These are phyloP conservation scores for Thraustotheca clavata DNA, from an alignment of 352 stramenopile species.

Conservation along the genomic window DNA sequence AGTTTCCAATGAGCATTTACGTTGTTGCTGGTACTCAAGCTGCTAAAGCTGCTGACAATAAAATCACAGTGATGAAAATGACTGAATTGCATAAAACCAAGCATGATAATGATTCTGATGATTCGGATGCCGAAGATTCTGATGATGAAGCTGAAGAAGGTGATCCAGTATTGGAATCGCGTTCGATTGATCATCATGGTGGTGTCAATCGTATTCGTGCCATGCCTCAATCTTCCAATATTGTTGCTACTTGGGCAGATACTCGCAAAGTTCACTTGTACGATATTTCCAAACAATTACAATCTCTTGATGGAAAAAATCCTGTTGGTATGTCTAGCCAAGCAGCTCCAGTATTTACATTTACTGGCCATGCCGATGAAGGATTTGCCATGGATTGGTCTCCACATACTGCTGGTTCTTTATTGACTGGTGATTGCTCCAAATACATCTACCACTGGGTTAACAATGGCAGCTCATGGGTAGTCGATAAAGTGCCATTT, in stretches of 20 bases:
- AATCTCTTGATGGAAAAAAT: conserved; percentile 78
- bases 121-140: conserved; percentile 47
- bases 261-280: conserved; percentile 93
- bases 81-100: conserved; percentile 94
- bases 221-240: conserved; percentile 94
- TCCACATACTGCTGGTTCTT: conserved; percentile 67
- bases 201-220: conserved; percentile 93
- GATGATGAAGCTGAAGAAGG: conserved; percentile 91
- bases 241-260: conserved; percentile 97
- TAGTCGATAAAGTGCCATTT: conserved; percentile 86
- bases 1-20: conserved; percentile 95
- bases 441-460: conserved; percentile 96
- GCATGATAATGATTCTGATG: conserved; percentile 48
- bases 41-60: conserved; percentile 88
- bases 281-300: conserved; percentile 89
- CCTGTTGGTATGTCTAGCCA: conserved; percentile 43
- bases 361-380: conserved; percentile 92
- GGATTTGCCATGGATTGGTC: conserved; percentile 99
- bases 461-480: conserved; percentile 64
- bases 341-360: conserved; percentile 84
- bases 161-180: conserved; percentile 93
- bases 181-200: conserved; percentile 91
- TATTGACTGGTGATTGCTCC: conserved; percentile 95
- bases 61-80: conserved; percentile 98
- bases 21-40: conserved; percentile 96